These are phyloP conservation scores for Monosporascus sp. DNA, from an alignment of 2,329 filamentous ascomycete genomes.

Conservation along the genomic window DNA sequence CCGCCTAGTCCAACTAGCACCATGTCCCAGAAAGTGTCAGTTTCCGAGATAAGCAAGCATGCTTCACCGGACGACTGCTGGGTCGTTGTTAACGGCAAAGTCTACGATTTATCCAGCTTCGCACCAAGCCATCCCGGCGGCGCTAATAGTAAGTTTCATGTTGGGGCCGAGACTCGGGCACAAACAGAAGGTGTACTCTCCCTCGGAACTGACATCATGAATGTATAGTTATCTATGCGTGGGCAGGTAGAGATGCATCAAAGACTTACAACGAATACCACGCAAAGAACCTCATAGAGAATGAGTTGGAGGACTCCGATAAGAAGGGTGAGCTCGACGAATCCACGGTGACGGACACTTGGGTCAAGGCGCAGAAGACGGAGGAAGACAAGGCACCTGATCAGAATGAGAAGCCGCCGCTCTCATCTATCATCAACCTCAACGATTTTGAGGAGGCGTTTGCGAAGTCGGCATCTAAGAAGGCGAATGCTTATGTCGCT, in stretches of 20 bases:
- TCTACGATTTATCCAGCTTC: constrained; percentile 9
- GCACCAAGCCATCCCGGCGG: constrained; percentile 10
- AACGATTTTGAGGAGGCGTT: constrained; percentile 9
- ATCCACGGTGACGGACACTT: neutral
- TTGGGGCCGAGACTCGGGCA: neutral
- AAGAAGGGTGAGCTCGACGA: neutral
- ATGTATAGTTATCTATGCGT: neutral
- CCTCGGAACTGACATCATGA: neutral
- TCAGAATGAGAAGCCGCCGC: constrained; percentile 1
- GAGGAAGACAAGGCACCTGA: neutral
- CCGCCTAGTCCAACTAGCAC: neutral
- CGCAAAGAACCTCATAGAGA: neutral
- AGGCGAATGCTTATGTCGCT: constrained; percentile 3
- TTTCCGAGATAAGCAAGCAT: constrained; percentile 5
- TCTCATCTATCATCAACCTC: constrained; percentile 6
- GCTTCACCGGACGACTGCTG: constrained; percentile 6
- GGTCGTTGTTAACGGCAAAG: constrained; percentile 8
- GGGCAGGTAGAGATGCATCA: neutral
- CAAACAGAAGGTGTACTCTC: neutral
- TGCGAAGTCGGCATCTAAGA: constrained; percentile 2
- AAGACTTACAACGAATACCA: neutral
- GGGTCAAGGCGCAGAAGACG: neutral
- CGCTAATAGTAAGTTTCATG: constrained; percentile 3
- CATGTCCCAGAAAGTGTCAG: neutral
- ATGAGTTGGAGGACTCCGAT: neutral